Evolutionary conservation across 352 stramenopile genomes (phyloP).

Genomic region (Phytophthora megakarya): DNA sequence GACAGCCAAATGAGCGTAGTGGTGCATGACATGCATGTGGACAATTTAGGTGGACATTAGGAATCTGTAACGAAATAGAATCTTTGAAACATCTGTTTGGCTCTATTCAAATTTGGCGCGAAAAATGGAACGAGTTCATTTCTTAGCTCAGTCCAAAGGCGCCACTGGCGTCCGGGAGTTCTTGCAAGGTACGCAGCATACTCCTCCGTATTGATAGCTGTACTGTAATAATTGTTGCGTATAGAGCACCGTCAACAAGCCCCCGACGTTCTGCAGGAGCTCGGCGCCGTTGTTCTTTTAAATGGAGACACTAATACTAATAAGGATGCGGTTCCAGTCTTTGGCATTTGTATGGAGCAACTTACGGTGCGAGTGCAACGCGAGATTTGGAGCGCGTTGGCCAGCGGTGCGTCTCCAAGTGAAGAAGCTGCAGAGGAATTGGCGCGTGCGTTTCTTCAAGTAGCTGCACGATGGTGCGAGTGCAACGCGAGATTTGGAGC

Average conservation of each 20-base stretch:
- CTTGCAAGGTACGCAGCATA: constrained; percentile 36
- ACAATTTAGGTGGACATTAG: constrained; percentile 20
- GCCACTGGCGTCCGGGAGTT: constrained; percentile 44
- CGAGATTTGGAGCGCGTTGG: constrained; percentile 65
- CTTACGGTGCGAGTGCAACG: constrained; percentile 49
- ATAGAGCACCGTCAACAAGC: constrained; percentile 48
- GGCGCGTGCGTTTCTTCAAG: constrained; percentile 31
- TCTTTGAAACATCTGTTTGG: constrained; percentile 3
- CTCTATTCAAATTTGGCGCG: constrained; percentile 5
- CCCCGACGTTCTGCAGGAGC: constrained; percentile 35
- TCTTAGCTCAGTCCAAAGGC: constrained; percentile 47
- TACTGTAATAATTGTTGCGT: background rate
- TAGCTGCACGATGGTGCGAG: constrained; percentile 19
- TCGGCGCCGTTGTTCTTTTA: constrained; percentile 31
- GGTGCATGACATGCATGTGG: constrained; percentile 16
- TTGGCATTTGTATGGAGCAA: constrained; percentile 52
- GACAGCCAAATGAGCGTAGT: constrained; percentile 25
- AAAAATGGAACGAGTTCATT: constrained; percentile 25
- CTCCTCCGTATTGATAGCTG: background rate
- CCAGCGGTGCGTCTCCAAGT: constrained; percentile 27
- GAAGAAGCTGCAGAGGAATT: constrained; percentile 16
- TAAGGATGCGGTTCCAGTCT: constrained; percentile 3
- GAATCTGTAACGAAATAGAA: background rate
- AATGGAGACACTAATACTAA: background rate
- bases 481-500: constrained; percentile 69